Base-by-base conservation (phyloP, 768 basidiomycete genomes). In the Mycena galericulata region DNA sequence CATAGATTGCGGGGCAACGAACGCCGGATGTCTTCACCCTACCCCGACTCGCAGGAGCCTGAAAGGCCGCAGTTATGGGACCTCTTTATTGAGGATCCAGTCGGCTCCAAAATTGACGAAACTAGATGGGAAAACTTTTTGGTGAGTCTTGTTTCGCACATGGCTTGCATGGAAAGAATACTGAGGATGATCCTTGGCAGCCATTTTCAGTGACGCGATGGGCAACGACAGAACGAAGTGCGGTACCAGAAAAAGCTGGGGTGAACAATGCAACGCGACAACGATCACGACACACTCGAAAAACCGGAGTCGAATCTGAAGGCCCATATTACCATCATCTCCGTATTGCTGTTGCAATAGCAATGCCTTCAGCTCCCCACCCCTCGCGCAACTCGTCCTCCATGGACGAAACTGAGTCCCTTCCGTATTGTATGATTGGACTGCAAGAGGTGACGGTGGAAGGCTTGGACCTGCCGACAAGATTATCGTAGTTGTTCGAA, bases 41-140 rank as follows among this genome's bases (percentile, higher is more conserved):
- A 29, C 8, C 22, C 22, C 6, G 40, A 62, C 20, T 4, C 20
- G n/a, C n/a, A n/a, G 61, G 61, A 50, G 7, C 18, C 29, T 2
- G 50, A 62, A 27, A 40, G 3, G 11, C 61, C 61, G 3, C n/a
- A 24, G 38, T 11, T 62, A 8, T 53, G 61, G 49, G 61, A 62
- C 17, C 15, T 62, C 14, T 15, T 51, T 20, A 41, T 24, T 14
- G 50, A 62, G 5, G 34, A 32, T 17, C 61, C 15, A 2, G 5
- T 29, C 10, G 49, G 40, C 8, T 41, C 4, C 12, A 24, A 51
- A 22, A 41, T 30, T 27, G 27, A 8, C 14, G 59, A 61, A 22
- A 14, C 29, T 43, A 62, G 3, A 14, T 62, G 61, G 61, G 50
- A 18, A n/a, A 53, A 53, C 20, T 1, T 62, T 27, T 1, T 43